Conservation (phyloP, 805 yeast species). For the Candida silvatica region DNA sequence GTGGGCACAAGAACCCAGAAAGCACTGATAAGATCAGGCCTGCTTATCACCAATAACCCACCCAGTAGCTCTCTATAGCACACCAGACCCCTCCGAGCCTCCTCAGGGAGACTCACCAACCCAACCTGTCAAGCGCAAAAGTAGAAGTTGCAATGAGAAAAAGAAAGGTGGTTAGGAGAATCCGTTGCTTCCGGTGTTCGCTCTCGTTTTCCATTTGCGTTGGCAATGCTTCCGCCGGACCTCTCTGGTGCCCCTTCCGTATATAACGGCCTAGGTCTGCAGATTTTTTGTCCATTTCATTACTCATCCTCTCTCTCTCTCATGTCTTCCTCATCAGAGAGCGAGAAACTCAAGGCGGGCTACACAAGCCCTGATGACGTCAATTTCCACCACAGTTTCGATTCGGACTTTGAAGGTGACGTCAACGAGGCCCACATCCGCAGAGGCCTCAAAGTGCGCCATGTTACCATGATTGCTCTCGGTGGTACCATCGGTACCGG, state of each 20-base stretch:
- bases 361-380: not conserved
- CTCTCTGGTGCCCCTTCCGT: too few relatives aligned
- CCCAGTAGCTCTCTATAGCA: too few relatives aligned
- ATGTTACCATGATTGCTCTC: constrained; percentile 63
- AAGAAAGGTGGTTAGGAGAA: not conserved
- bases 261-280: too few relatives aligned
- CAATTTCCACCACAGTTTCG: not conserved
- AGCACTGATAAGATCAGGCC: constrained; percentile 2
- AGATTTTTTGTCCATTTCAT: too few relatives aligned
- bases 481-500: constrained; percentile 82
- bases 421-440: constrained; percentile 17
- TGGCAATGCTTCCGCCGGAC: too few relatives aligned
- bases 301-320: too few relatives aligned
- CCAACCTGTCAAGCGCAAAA: not conserved
- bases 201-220: too few relatives aligned
- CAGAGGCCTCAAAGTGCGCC: constrained; percentile 55
- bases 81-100: too few relatives aligned
- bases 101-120: not conserved
- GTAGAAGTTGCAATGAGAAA: not conserved
- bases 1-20: not conserved
- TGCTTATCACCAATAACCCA: too few relatives aligned
- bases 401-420: constrained; percentile 5
- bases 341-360: not conserved
- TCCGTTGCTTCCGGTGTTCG: too few relatives aligned
- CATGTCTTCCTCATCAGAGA: too few relatives aligned